These are phyloP conservation scores for Wickerhamiella qilinensis DNA, from an alignment of 805 yeast species.

Conservation along the genomic window DNA sequence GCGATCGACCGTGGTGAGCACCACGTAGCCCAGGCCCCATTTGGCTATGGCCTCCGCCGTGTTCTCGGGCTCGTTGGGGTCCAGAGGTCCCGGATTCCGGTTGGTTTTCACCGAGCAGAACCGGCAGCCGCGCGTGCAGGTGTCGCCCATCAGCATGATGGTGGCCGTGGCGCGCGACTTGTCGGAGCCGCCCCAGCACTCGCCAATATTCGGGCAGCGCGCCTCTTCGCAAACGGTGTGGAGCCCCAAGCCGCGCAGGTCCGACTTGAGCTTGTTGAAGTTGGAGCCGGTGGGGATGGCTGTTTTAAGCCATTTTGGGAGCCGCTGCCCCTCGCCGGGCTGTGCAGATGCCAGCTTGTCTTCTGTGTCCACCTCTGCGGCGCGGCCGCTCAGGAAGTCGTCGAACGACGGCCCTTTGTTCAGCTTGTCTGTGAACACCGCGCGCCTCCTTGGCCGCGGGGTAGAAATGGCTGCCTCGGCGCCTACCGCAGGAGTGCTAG, in stretches of 20 bases:
- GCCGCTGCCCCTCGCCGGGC: conserved; percentile 30
- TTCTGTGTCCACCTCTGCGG: conserved; percentile 33
- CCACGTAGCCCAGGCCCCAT: conserved; percentile 98
- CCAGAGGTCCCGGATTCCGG: conserved; percentile 74
- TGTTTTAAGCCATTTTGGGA: conserved; percentile 89
- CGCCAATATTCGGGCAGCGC: conserved; percentile 97
- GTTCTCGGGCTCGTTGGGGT: conserved; percentile 92
- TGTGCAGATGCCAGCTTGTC: conserved; percentile 48
- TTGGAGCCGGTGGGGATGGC: conserved; percentile 93
- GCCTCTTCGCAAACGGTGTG: conserved; percentile 99
- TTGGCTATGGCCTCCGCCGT: conserved; percentile 94
- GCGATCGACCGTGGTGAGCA: conserved; percentile 91
- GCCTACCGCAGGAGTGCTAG: no score
- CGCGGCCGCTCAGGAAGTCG: conserved; percentile 74
- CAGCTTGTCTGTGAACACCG: conserved; percentile 47
- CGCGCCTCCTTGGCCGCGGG: no score
- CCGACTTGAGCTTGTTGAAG: conserved; percentile 65
- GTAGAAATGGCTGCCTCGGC: no score
- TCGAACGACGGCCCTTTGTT: conserved; percentile 86
- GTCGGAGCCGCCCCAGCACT: conserved; percentile 96
- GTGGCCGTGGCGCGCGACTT: conserved; percentile 92
- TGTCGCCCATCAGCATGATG: conserved; percentile 94
- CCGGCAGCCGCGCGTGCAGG: conserved; percentile 98
- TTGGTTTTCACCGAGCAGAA: conserved; percentile 94
- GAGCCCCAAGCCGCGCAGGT: conserved; percentile 71